Evolutionary conservation across 2,329 filamentous ascomycete species (phyloP).

Genomic region (Colletotrichum nymphaeae): DNA sequence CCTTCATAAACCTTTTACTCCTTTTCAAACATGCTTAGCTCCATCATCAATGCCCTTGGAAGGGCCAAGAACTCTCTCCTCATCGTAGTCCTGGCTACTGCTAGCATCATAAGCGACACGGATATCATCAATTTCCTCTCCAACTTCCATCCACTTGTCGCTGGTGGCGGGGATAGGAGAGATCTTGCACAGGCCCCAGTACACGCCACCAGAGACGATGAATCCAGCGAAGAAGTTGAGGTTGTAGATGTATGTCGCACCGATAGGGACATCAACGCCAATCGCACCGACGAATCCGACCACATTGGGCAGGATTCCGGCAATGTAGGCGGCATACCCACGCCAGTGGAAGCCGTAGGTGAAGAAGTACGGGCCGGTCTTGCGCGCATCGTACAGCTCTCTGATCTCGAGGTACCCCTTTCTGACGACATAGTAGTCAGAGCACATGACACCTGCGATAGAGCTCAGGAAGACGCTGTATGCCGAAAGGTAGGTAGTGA

Average conservation of each 20-base stretch:
- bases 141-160: constrained; percentile 81
- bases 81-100: constrained; percentile 52
- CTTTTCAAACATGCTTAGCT: constrained; percentile 6
- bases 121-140: constrained; percentile 69
- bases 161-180: constrained; percentile 81
- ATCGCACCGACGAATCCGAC: constrained; percentile 90
- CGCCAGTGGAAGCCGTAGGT: constrained; percentile 82
- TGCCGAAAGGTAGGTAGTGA: constrained; percentile 90
- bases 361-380: constrained; percentile 78
- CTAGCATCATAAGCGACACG: constrained; percentile 57
- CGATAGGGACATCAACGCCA: constrained; percentile 76
- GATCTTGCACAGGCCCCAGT: constrained; percentile 76
- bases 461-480: constrained; percentile 95
- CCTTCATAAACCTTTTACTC: neutral
- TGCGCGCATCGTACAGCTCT: constrained; percentile 81
- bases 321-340: constrained; percentile 84
- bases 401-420: constrained; percentile 83
- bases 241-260: constrained; percentile 88
- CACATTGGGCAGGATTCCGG: constrained; percentile 89
- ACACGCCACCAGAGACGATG: constrained; percentile 73
- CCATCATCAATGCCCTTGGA: constrained; percentile 8
- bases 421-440: constrained; percentile 89
- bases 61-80: constrained; percentile 40
- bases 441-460: constrained; percentile 90
- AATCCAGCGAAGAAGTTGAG: constrained; percentile 93